Base-by-base conservation (phyloP, 1,139 yeast species). In the Pichia sp. region DNA sequence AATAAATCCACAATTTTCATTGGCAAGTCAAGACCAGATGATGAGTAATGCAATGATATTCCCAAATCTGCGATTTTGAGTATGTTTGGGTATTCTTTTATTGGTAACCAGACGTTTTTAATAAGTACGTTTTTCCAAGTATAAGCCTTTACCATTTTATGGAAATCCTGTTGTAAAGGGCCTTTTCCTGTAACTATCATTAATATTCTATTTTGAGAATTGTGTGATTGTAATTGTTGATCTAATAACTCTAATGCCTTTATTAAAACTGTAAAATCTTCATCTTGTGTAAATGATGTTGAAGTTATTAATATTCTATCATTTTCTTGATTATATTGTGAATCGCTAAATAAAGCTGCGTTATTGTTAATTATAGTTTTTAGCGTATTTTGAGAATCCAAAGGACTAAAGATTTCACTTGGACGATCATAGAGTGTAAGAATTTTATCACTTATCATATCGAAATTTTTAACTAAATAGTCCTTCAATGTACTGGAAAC, bases 1-100 rank as follows among this genome's bases (percentile, higher is more conserved):
- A 89, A 89, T 74, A 91, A 80, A 57, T 91, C 99, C 8, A 91
- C 82, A 31, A 91, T 85, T 61, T 93, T 93, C 99, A 93, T 93
- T 1, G 99, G 99, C 45, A 93, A 68, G 57, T 93, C 99, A 46
- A 86, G 70, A 0, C 99, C 98, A 41, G 95, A 83, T 29, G 95
- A 84, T 0, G 97, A 88, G 5, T 82, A 76, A 61, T 93, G 99
- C 45, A 93, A 66, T 0, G 97, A 91, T 1, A 93, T 72, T 5
- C 96, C 97, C 26, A 89, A 57, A 57, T 91, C 96, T 5, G 96
- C 94, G 7, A 78, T 64, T 4, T 82, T 80, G 28, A 93, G 60
- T 2, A 91, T 64, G 37, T 68, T 61, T 0, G 96, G 96, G 57
- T 93, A 93, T 49, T 87, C 91, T 45, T 80, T 88, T 3, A 78